Base-by-base conservation (phyloP, 208 protist genomes). In the Acanthamoeba lenticulata region DNA sequence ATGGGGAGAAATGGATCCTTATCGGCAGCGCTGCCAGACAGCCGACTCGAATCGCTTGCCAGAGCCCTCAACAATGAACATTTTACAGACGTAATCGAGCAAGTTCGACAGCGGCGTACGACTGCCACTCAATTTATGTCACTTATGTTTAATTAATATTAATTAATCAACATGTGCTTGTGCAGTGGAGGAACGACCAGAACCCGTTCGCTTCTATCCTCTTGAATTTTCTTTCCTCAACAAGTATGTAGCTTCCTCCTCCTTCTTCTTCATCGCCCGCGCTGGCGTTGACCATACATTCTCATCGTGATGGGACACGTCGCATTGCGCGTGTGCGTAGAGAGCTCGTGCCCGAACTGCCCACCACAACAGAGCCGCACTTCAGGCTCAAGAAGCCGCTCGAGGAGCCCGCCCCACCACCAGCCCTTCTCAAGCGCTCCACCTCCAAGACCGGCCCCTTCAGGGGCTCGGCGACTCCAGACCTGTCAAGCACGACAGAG, bases 171-270 rank as follows among this genome's bases (percentile, higher is more conserved):
- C 27, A 57, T 34, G n/a, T 34, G 45, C 17, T 1, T 67, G 21
- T 29, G 57, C 57, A 67, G 57, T 67, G 1, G 57, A 67, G 57
- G 74, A 85, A 36, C 34, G 47, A 85, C 21, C 44, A 38, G 74
- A 52, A 9, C 74, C 38, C 13, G 17, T 52, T 0, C 40, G 47
- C 9, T 85, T 85, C 29, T 52, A 85, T 32, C 74, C 74, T 29
- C 74, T 85, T 17, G 74, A 85, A 36, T 85, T 85, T 7, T 36
- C 44, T 36, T 85, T 38, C 74, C 74, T 85, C 74, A 85, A 85
- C 74, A 85, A 85, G 74, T 85, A 52, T 11, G 57, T 62, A n/a
- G n/a, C n/a, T n/a, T n/a, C n/a, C 34, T 29, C 34, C n/a, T 6
- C 40, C 27, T 7, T 36, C 29, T 83, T 17, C 7, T 47, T 45